Conservation (phyloP, 805 yeast genomes). For the Spathaspora passalidarum region DNA sequence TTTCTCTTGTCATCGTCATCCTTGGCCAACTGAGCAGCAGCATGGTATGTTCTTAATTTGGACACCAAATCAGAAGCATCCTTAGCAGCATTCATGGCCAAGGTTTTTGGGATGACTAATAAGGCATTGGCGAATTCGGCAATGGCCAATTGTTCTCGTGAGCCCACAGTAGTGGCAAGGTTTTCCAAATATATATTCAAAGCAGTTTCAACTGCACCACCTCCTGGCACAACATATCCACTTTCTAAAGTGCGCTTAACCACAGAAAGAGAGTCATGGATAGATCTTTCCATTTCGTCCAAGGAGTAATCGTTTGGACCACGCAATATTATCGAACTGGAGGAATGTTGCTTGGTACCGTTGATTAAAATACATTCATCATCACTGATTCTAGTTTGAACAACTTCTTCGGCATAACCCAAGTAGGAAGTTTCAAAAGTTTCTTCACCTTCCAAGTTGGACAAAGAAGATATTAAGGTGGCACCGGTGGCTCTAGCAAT, state of each 20-base stretch:
- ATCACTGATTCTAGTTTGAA: slow-evolving; percentile 87
- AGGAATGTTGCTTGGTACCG: slow-evolving; percentile 88
- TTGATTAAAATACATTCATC: slow-evolving; percentile 93
- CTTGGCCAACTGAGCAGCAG: slow-evolving; percentile 85
- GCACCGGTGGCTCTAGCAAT: slow-evolving; percentile 99
- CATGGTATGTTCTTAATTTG: slow-evolving; percentile 92
- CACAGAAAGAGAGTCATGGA: slow-evolving; percentile 91
- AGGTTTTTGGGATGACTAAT: slow-evolving; percentile 89
- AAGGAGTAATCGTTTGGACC: slow-evolving; percentile 94
- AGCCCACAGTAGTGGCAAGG: slow-evolving; percentile 96
- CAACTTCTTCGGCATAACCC: slow-evolving; percentile 88
- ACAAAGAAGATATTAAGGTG: slow-evolving; percentile 77
- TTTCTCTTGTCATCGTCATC: slow-evolving; percentile 82
- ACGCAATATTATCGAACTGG: slow-evolving; percentile 87
- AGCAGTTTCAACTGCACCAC: slow-evolving; percentile 99
- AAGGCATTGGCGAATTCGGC: slow-evolving; percentile 94
- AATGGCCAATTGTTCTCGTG: slow-evolving; percentile 96
- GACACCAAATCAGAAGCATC: slow-evolving; percentile 94
- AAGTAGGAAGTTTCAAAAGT: slow-evolving; percentile 79
- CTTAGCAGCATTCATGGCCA: slow-evolving; percentile 96
- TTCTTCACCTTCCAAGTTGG: slow-evolving; percentile 95
- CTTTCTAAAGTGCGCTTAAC: slow-evolving; percentile 95
- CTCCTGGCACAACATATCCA: slow-evolving; percentile 96
- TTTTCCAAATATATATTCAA: slow-evolving; percentile 91
- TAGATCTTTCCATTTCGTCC: slow-evolving; percentile 97